These are phyloP conservation scores for Suhomyces choctaworum DNA, from an alignment of 1,139 yeast genomes.

Conservation along the genomic window DNA sequence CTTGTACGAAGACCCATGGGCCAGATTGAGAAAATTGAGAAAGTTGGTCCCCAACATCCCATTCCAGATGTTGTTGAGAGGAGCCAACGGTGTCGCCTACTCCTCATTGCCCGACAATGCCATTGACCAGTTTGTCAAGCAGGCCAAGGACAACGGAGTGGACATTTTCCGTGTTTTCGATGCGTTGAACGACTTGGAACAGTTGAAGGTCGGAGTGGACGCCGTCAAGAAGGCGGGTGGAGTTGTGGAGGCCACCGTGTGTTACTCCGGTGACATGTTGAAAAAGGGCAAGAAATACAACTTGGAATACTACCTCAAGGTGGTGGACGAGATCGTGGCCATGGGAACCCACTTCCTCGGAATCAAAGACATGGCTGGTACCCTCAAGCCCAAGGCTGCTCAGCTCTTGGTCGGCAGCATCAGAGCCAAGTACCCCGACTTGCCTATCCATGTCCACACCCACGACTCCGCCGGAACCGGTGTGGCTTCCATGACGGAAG, in stretches of 20 bases:
- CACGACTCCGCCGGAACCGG: conserved; percentile 99
- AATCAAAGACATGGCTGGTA: conserved; percentile 99
- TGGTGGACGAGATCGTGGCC: conserved; percentile 79
- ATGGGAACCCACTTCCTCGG: conserved; percentile 98
- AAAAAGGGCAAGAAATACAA: conserved; percentile 93
- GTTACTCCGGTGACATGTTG: conserved; percentile 99
- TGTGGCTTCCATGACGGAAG: conserved; percentile 93
- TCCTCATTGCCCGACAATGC: conserved; percentile 98
- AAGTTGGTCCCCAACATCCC: conserved; percentile 95
- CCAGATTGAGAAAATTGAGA: conserved; percentile 83
- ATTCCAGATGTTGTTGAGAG: conserved; percentile 97
- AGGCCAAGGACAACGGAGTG: conserved; percentile 94
- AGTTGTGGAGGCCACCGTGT: conserved; percentile 96
- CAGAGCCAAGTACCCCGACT: conserved; percentile 83
- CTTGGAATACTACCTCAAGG: conserved; percentile 79
- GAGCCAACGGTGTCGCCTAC: conserved; percentile 99
- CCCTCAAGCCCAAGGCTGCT: conserved; percentile 95
- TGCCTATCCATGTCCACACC: conserved; percentile 97
- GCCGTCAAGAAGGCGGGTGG: conserved; percentile 99
- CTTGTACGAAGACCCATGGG: conserved; percentile 99
- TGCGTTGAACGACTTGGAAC: conserved; percentile 94
- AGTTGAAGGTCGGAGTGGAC: conserved; percentile 94
- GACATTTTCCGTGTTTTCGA: conserved; percentile 98
- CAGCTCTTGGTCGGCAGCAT: conserved; percentile 72
- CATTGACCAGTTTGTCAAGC: conserved; percentile 91